Evolutionary conservation across 1,284 basidiomycete genomes (phyloP).

Genomic region (Trametes sp.): DNA sequence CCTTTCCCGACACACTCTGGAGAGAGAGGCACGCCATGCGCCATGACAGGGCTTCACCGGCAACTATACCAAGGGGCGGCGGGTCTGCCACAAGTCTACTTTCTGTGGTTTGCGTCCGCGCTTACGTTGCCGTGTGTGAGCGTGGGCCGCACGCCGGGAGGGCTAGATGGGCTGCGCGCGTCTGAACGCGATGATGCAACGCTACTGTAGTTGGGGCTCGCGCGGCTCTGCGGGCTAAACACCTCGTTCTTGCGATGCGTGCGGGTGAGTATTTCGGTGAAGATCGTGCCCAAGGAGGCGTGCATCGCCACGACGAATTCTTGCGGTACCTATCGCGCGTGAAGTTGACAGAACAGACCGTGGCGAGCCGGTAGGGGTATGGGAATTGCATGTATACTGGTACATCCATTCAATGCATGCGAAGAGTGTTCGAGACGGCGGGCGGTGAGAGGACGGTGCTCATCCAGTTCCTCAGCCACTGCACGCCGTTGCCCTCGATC

Average conservation of each 20-base stretch:
- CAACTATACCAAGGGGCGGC: too few species aligned
- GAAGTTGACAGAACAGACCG: too few species aligned
- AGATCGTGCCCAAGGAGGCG: constrained; percentile 32
- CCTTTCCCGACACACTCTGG: too few species aligned
- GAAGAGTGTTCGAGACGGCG: background rate
- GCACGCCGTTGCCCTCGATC: constrained; percentile 34
- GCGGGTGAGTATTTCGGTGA: constrained; percentile 88
- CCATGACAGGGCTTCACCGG: too few species aligned
- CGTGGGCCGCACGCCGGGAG: constrained; percentile 44
- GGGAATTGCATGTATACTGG: too few species aligned
- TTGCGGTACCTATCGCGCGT: too few species aligned
- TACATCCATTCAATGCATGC: background rate
- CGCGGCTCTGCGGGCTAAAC: constrained; percentile 93
- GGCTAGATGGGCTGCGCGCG: constrained; percentile 61
- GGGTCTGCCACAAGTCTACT: too few species aligned
- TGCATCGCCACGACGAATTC: too few species aligned
- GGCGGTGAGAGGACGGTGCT: constrained; percentile 20
- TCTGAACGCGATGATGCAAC: constrained; percentile 76
- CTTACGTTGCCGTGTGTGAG: constrained; percentile 17
- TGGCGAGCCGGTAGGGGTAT: too few species aligned
- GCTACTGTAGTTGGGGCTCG: constrained; percentile 81
- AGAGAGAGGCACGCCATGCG: too few species aligned
- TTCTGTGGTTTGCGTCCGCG: too few species aligned
- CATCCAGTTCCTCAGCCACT: constrained; percentile 35
- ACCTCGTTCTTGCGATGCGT: constrained; percentile 87